phyloP scores from a whole-genome alignment of 2,329 filamentous ascomycete genomes.

The Fusarium dlaminii region DNA sequence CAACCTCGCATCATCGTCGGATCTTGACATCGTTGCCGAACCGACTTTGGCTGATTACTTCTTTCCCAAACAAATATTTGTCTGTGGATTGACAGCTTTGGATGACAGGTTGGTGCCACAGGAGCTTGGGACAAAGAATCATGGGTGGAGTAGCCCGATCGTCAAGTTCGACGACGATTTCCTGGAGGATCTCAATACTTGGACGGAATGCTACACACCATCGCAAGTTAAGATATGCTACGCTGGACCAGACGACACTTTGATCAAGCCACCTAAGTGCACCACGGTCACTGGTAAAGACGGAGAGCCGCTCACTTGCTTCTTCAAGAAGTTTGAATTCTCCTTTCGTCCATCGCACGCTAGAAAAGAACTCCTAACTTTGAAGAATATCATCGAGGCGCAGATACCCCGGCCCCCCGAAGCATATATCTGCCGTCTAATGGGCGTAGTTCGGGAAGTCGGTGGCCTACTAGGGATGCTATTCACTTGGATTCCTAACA shows the following conservation, averaged over 20 bases:
- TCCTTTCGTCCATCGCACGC: not conserved
- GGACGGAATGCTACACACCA: not conserved
- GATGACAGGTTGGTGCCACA: not conserved
- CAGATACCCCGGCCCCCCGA: accelerated
- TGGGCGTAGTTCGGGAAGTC: accelerated
- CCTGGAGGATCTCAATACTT: not conserved
- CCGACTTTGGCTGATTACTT: not conserved
- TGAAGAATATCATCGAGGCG: not conserved
- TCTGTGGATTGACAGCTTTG: accelerated
- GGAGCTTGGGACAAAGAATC: accelerated
- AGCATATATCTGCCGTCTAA: not conserved
- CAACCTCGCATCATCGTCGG: not conserved
- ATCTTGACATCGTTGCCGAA: accelerated
- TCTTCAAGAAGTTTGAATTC: not conserved
- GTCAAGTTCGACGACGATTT: not conserved
- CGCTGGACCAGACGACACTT: not conserved
- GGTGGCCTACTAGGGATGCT: not conserved
- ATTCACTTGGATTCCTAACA: not conserved
- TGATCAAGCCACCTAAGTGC: not conserved
- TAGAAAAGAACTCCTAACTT: not conserved
- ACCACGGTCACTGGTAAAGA: accelerated
- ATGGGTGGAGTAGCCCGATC: not conserved
- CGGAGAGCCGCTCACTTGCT: not conserved
- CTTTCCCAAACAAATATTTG: not conserved
- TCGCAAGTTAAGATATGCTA: not conserved